Percentiles rank a stretch among this genome's conserved stretches.
Evolutionary conservation across 2,329 filamentous ascomycete species (phyloP).

Genomic region (Chrysoporthe deuterocubensis): DNA sequence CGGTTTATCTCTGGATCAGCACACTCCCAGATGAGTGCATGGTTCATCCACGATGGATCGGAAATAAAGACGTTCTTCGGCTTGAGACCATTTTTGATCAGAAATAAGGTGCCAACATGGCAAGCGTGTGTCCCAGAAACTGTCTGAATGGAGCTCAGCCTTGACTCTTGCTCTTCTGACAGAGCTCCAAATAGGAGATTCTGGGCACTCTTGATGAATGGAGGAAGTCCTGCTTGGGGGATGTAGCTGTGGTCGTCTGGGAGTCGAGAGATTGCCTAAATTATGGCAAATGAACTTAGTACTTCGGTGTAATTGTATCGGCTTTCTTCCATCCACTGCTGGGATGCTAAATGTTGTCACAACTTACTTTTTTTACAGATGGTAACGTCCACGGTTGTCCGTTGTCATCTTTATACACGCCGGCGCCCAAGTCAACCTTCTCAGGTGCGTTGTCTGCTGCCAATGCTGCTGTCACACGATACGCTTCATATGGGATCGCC

Average conservation of each 20-base stretch:
- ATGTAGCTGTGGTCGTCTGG: slow-evolving; percentile 34
- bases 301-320: neutral
- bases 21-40: slow-evolving; percentile 38
- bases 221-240: slow-evolving; percentile 32
- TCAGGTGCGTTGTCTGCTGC: slow-evolving; percentile 31
- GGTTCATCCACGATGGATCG: slow-evolving; percentile 40
- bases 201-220: slow-evolving; percentile 30
- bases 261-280: slow-evolving; percentile 17
- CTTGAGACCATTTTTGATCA: slow-evolving; percentile 30
- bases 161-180: slow-evolving; percentile 14
- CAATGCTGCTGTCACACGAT: slow-evolving; percentile 25
- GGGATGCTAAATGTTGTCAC: neutral
- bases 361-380: slow-evolving; percentile 38
- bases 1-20: slow-evolving; percentile 31
- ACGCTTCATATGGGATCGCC: slow-evolving; percentile 17
- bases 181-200: slow-evolving; percentile 31
- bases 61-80: slow-evolving; percentile 39
- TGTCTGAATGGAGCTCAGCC: slow-evolving; percentile 40
- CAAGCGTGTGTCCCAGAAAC: slow-evolving; percentile 44
- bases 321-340: neutral
- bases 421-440: slow-evolving; percentile 45
- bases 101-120: slow-evolving; percentile 37
- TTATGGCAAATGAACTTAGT: neutral
- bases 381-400: slow-evolving; percentile 44
- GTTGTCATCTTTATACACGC: slow-evolving; percentile 45